A percentile compares a stretch with the other conserved stretches of the same genome.
Evolutionary conservation across 1,139 yeast genomes (phyloP).

Genomic region (Barnettozyma hawaiiensis): DNA sequence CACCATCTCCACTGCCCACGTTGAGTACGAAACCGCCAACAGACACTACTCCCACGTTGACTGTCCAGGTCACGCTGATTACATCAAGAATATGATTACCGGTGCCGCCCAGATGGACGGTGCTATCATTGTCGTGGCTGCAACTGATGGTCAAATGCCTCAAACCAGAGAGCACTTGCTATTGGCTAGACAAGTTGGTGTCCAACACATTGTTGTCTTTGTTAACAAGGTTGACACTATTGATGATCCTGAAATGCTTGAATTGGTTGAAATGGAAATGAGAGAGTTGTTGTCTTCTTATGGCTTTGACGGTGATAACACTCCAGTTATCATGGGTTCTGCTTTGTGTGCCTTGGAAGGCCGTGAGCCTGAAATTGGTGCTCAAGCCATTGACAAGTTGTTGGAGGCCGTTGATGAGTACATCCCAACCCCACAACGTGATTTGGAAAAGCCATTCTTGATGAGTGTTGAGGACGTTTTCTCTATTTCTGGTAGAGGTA

Average conservation of each 20-base stretch:
- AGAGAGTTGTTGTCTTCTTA: conserved; percentile 86
- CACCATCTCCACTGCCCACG: conserved; percentile 96
- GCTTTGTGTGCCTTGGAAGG: conserved; percentile 95
- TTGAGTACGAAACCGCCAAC: conserved; percentile 86
- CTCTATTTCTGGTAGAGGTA: conserved; percentile 99
- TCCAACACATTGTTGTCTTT: conserved; percentile 92
- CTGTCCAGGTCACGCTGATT: conserved; percentile 97
- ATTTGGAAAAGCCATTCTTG: conserved; percentile 91
- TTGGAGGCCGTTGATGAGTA: conserved; percentile 89
- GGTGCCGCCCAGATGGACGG: conserved; percentile 99
- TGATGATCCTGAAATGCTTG: conserved; percentile 99
- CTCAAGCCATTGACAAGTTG: conserved; percentile 72
- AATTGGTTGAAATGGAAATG: conserved; percentile 99
- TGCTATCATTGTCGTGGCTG: conserved; percentile 98
- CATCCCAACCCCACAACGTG: conserved; percentile 96
- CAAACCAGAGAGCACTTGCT: conserved; percentile 98
- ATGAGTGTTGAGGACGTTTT: conserved; percentile 97
- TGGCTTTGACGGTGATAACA: conserved; percentile 97
- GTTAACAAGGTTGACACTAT: conserved; percentile 97
- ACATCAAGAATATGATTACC: conserved; percentile 97
- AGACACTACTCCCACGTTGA: conserved; percentile 97
- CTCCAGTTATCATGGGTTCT: conserved; percentile 98
- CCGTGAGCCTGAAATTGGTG: conserved; percentile 88
- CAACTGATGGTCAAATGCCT: conserved; percentile 99
- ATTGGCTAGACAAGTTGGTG: conserved; percentile 99